Conservation (phyloP, 805 yeast genomes). For the Yamadazyma ubonensis region DNA sequence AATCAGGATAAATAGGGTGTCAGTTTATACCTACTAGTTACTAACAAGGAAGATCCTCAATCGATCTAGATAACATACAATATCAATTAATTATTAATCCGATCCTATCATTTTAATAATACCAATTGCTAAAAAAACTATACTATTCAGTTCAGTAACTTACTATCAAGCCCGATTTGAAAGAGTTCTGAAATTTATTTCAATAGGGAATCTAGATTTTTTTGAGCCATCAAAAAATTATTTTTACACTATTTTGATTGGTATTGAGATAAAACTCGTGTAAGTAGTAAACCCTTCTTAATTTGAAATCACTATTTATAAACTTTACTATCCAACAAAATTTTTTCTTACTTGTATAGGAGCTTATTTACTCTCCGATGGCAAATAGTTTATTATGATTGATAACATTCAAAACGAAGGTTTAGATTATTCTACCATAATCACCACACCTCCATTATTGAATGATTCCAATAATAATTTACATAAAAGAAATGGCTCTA, state of each 20-base stretch:
- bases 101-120: no score
- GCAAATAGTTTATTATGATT: slow-evolving; percentile 7
- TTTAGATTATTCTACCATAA: slow-evolving; percentile 2
- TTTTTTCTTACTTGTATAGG: slow-evolving; percentile 4
- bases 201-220: slow-evolving; percentile 15
- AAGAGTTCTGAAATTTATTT: slow-evolving; percentile 4
- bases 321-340: slow-evolving; percentile 9
- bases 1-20: background rate
- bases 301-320: slow-evolving; percentile 12
- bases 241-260: slow-evolving; percentile 9
- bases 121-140: no score
- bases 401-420: slow-evolving; percentile 8
- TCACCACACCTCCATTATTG: slow-evolving; percentile 1
- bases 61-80: no score
- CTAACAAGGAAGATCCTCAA: background rate
- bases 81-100: no score
- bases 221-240: slow-evolving; percentile 6
- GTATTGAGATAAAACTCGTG: slow-evolving; percentile 14
- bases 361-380: slow-evolving; percentile 6
- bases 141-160: no score
- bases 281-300: slow-evolving; percentile 15
- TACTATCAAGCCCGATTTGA: background rate
- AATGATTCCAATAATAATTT: slow-evolving; percentile 5
- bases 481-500: slow-evolving; percentile 6
- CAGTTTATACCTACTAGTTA: background rate